Conservation (phyloP, 2,329 filamentous ascomycete genomes). For the Sclerotinia minor region DNA sequence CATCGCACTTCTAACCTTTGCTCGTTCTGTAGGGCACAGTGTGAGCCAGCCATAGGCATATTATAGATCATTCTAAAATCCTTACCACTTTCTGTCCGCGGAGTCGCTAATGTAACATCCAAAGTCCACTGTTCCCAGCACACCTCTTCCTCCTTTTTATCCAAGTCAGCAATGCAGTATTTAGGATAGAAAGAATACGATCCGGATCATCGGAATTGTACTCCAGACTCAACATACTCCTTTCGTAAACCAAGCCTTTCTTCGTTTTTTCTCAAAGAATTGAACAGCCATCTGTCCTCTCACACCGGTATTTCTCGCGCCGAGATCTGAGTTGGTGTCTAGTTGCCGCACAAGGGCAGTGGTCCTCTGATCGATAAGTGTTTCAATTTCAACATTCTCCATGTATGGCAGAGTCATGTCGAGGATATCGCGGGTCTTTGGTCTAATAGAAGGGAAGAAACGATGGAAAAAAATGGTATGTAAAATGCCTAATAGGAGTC, state of each 20-base stretch:
- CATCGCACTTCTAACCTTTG: slow-evolving; percentile 88
- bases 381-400: slow-evolving; percentile 86
- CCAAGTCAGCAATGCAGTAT: slow-evolving; percentile 12
- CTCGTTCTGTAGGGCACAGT: slow-evolving; percentile 60
- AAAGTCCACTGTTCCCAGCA: slow-evolving; percentile 97
- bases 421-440: slow-evolving; percentile 82
- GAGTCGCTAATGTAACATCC: slow-evolving; percentile 89
- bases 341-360: slow-evolving; percentile 78
- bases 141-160: slow-evolving; percentile 24
- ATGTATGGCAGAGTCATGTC: slow-evolving; percentile 89
- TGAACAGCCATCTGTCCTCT: slow-evolving; percentile 81
- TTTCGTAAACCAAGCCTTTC: slow-evolving; percentile 77
- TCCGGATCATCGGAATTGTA: slow-evolving; percentile 19
- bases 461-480: slow-evolving; percentile 99
- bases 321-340: slow-evolving; percentile 54
- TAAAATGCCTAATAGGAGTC: slow-evolving; percentile 67
- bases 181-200: slow-evolving; percentile 11
- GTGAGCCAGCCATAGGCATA: slow-evolving; percentile 23
- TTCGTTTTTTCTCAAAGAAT: slow-evolving; percentile 90
- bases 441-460: slow-evolving; percentile 85
- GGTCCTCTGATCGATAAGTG: slow-evolving; percentile 86
- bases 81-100: slow-evolving; percentile 82
- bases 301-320: slow-evolving; percentile 53
- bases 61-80: slow-evolving; percentile 22
- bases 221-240: slow-evolving; percentile 56